Evolutionary conservation across 2,329 filamentous ascomycete genomes (phyloP).

Genomic region (Aspergillus intermedius): DNA sequence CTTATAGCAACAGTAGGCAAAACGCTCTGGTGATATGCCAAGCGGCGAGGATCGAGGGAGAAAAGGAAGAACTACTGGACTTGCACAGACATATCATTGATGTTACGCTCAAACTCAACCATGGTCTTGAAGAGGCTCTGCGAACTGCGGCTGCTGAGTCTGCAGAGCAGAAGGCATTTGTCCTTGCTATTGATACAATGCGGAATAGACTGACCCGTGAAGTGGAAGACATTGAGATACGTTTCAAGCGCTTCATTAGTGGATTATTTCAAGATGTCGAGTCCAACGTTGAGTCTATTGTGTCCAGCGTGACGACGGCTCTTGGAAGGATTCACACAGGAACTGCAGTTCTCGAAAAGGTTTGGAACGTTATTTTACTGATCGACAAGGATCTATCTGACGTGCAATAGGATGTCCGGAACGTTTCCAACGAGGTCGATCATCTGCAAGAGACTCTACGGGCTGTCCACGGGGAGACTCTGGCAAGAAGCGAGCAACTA

Average conservation of each 20-base stretch:
- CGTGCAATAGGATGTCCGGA: constrained; percentile 24
- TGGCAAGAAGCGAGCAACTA: constrained; percentile 22
- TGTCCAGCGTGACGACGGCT: constrained; percentile 14
- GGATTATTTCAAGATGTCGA: constrained; percentile 22
- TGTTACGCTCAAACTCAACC: constrained; percentile 29
- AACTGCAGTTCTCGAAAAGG: constrained; percentile 15
- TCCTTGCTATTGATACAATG: constrained; percentile 23
- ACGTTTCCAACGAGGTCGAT: constrained; percentile 17
- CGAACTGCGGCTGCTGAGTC: constrained; percentile 23
- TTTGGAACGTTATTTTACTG: constrained; percentile 4
- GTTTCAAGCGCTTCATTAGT: constrained; percentile 18
- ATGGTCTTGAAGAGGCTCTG: constrained; percentile 30
- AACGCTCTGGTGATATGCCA: constrained; percentile 58
- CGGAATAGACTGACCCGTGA: constrained; percentile 25
- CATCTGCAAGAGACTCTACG: constrained; percentile 20
- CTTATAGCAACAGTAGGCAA: constrained; percentile 57
- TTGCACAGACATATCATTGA: constrained; percentile 34
- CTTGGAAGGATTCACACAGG: constrained; percentile 15
- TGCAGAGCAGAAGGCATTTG: constrained; percentile 27
- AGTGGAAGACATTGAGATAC: constrained; percentile 23
- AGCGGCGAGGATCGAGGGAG: constrained; percentile 52
- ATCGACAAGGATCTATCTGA: not conserved
- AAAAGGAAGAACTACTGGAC: constrained; percentile 44
- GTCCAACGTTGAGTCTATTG: constrained; percentile 14
- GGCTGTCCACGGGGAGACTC: constrained; percentile 20